These are phyloP conservation scores for Galerina marginata DNA, from an alignment of 768 basidiomycete genomes.

Conservation along the genomic window DNA sequence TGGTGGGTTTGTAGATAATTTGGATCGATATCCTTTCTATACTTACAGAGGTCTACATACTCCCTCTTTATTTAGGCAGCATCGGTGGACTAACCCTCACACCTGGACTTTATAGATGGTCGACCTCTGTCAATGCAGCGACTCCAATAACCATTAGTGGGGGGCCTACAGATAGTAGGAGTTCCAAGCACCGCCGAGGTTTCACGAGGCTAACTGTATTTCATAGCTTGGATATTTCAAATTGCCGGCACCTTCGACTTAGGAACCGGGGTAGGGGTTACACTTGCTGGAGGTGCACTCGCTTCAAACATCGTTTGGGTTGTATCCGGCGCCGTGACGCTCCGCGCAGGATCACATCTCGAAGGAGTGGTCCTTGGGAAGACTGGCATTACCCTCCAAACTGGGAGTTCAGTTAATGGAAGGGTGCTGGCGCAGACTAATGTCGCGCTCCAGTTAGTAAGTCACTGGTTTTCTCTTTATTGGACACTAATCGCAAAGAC, in stretches of 20 bases:
- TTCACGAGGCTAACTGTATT: background rate
- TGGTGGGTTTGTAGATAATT: constrained; percentile 11
- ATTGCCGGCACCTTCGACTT: constrained; percentile 19
- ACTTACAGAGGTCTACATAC: background rate
- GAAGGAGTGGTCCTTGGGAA: constrained; percentile 24
- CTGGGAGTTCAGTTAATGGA: constrained; percentile 22
- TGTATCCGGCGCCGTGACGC: constrained; percentile 16
- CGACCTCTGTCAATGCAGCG: constrained; percentile 18
- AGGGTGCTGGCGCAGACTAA: constrained; percentile 27
- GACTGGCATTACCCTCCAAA: constrained; percentile 18
- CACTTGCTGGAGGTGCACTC: constrained; percentile 25
- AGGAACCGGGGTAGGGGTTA: constrained; percentile 10
- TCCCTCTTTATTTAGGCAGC: constrained; percentile 13
- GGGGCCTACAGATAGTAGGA: constrained; percentile 12
- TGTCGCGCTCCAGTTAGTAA: constrained; percentile 22
- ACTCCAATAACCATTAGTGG: constrained; percentile 16
- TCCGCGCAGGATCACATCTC: constrained; percentile 19
- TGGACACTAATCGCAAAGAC: background rate
- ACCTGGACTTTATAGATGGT: constrained; percentile 28
- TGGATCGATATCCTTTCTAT: background rate
- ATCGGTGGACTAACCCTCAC: constrained; percentile 24
- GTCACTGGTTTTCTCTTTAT: background rate
- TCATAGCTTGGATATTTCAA: constrained; percentile 28
- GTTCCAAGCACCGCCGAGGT: constrained; percentile 5
- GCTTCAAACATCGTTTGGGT: constrained; percentile 27